These are phyloP conservation scores for Balamuthia mandrillaris DNA, from an alignment of 208 protist species.

Conservation along the genomic window DNA sequence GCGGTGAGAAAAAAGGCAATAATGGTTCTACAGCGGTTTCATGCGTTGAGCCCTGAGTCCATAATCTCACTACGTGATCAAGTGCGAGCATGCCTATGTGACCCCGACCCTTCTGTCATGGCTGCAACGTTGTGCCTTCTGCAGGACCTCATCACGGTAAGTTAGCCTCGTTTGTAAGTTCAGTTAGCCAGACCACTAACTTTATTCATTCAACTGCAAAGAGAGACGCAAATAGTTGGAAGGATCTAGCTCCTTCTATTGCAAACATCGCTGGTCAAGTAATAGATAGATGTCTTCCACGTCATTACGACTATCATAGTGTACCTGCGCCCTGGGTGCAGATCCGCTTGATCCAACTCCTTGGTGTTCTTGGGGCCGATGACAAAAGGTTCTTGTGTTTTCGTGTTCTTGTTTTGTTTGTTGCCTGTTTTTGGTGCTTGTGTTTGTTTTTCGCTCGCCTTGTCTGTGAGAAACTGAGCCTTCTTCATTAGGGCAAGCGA, in stretches of 20 bases:
- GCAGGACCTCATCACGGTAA: slow-evolving; percentile 61
- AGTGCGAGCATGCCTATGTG: slow-evolving; percentile 82
- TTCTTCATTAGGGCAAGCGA: slow-evolving; percentile 49
- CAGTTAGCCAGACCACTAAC: too few species aligned
- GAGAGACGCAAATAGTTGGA: slow-evolving; percentile 63
- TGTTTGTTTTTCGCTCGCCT: neutral
- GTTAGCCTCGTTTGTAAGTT: too few species aligned
- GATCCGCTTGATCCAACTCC: slow-evolving; percentile 83
- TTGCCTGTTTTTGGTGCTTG: neutral
- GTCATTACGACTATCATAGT: slow-evolving; percentile 90
- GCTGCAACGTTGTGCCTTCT: slow-evolving; percentile 81
- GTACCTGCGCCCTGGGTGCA: slow-evolving; percentile 95
- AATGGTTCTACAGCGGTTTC: slow-evolving; percentile 82
- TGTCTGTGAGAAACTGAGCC: too few species aligned
- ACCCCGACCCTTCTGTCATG: slow-evolving; percentile 94
- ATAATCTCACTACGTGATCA: slow-evolving; percentile 44
- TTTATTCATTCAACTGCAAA: too few species aligned
- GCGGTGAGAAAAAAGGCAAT: slow-evolving; percentile 90
- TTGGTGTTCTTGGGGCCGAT: slow-evolving; percentile 76
- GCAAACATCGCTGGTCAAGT: slow-evolving; percentile 89
- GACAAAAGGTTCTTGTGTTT: slow-evolving; percentile 57
- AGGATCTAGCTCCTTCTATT: slow-evolving; percentile 84
- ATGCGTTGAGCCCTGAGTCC: slow-evolving; percentile 45
- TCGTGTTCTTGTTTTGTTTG: neutral
- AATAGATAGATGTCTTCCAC: slow-evolving; percentile 82